Conservation (phyloP, 2,329 filamentous ascomycete species). For the Dactylonectria estremocensis region DNA sequence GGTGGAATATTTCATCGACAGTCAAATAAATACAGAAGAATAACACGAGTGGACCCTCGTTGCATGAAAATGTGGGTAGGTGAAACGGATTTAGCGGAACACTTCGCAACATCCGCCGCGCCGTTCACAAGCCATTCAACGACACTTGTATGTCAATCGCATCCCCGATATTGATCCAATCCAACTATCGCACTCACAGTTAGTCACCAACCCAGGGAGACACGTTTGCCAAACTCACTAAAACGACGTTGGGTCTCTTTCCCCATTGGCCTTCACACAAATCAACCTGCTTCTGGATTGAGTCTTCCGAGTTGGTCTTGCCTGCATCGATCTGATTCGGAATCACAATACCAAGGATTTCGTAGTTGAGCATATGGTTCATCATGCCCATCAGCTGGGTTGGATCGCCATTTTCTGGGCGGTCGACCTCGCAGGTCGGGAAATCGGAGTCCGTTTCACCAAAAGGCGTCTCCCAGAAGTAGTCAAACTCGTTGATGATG, state of each 20-base stretch:
- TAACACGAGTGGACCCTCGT: too few relatives aligned
- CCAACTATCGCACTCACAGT: conserved; percentile 52
- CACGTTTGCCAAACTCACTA: conserved; percentile 31
- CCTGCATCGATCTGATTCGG: conserved; percentile 50
- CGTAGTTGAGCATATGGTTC: conserved; percentile 51
- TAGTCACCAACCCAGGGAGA: neutral
- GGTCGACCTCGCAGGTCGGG: conserved; percentile 76
- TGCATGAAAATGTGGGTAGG: too few relatives aligned
- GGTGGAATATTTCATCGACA: too few relatives aligned
- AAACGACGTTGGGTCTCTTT: conserved; percentile 46
- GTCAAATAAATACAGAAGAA: too few relatives aligned
- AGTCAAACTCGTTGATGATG: conserved; percentile 75
- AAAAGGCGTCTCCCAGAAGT: conserved; percentile 82
- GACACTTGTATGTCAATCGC: conserved; percentile 55
- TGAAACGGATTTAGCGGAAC: too few relatives aligned
- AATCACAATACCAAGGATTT: conserved; percentile 49
- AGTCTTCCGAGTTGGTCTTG: conserved; percentile 54
- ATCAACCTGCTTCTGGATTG: conserved; percentile 46
- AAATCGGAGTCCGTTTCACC: conserved; percentile 73
- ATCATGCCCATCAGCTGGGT: conserved; percentile 48
- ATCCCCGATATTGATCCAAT: conserved; percentile 60
- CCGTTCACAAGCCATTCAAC: conserved; percentile 55
- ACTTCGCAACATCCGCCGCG: neutral
- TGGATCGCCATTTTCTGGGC: conserved; percentile 62
- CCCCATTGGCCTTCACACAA: conserved; percentile 43